Percentiles rank a stretch among this genome's conserved stretches.
Conservation (phyloP, 1,139 yeast genomes). For the Candida dubliniensis region DNA sequence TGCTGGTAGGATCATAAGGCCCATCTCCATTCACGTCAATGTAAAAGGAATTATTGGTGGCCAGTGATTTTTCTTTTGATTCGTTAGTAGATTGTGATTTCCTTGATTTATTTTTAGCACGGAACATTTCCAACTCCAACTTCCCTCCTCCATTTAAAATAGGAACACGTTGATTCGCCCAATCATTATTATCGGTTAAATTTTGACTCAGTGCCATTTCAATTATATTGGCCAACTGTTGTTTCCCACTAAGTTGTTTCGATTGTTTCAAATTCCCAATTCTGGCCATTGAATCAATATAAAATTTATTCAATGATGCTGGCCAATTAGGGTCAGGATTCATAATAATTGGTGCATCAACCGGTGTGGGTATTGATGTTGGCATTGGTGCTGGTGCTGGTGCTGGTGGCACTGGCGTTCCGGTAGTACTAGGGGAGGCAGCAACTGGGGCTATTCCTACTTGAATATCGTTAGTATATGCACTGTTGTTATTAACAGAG, state of each 20-base stretch:
- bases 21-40: no score
- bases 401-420: no score
- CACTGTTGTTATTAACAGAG: no score
- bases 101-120: neutral
- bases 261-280: conserved; percentile 6
- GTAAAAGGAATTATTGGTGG: no score
- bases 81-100: neutral
- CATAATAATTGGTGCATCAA: no score
- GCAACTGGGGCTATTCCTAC: no score
- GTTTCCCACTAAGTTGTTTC: conserved; percentile 25
- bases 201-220: conserved; percentile 46
- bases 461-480: no score
- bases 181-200: conserved; percentile 55
- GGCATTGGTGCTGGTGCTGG: no score
- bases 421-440: no score
- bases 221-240: conserved; percentile 31
- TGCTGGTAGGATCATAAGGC: no score
- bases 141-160: conserved; percentile 30
- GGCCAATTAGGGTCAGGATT: neutral
- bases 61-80: no score
- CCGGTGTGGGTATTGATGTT: no score
- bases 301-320: neutral
- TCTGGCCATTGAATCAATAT: neutral
- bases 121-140: conserved; percentile 10
- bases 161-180: conserved; percentile 61